Evolutionary conservation across 2,329 filamentous ascomycete genomes (phyloP), one percentile per base, ranked within the genome.

Genomic region (Plenodomus tracheiphilus): DNA sequence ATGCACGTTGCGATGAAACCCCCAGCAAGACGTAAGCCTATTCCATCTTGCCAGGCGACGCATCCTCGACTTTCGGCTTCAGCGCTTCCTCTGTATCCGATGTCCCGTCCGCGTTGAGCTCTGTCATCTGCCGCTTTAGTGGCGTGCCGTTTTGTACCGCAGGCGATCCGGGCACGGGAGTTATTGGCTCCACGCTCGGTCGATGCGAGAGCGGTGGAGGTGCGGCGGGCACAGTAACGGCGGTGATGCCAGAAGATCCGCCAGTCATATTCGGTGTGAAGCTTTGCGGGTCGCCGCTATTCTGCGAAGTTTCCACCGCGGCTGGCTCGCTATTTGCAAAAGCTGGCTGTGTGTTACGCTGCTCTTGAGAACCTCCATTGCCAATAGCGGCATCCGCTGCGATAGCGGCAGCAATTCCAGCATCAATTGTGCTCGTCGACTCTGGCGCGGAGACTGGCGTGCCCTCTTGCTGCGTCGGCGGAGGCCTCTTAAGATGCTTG

Each of bases 151-250:
- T 64, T 35, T 60, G 62, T 8, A 66, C 51, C 5, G 66, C 65
- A 28, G 68, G 68, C 9, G 67, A 70, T 8, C 68, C 67, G 19
- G 68, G 67, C 3, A 70, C 62, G 3, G 69, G 69, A 2, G 69
- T 72, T 2, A 72, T 59, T 2, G 69, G 69, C 52, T 72, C 69
- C 2, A 72, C 68, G 39, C 67, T 72, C 3, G 69, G 69, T 13
- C 69, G 53, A 36, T 62, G 60, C 17, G 61, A 54, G 25, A 62
- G 41, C 1, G 56, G 50, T 22, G 57, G 45, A 22, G 52, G 19
- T 18, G 53, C 47, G 15, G 49, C 50, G 11, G 56, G 47, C 15
- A 49, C 47, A 16, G 60, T 19, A 49, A 37, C 20, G n/a, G 46
- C 39, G 35, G 37, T 32, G n/a, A 50, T 19, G n/a, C 49, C 39